phyloP scores from a whole-genome alignment of 345 rosid species.

The Heritiera littoralis region DNA sequence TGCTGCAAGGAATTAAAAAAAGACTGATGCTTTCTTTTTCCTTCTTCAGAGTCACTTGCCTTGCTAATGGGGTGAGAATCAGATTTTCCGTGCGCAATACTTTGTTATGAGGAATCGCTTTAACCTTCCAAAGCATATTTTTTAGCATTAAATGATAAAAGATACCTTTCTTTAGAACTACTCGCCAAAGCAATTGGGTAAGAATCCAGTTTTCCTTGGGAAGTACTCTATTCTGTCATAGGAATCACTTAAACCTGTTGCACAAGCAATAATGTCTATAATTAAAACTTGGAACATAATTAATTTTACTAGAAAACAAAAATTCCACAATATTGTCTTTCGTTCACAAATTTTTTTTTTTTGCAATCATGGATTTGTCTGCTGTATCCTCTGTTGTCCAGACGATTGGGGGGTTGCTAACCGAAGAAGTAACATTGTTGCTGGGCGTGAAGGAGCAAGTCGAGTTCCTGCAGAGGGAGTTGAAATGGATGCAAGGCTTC shows the following conservation, averaged over 20 bases:
- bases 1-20: background rate
- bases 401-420: background rate
- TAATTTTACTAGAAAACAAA: too few species aligned
- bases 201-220: too few species aligned
- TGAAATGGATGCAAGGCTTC: slow-evolving; percentile 9
- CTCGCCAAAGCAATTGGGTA: too few species aligned
- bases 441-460: slow-evolving; percentile 11
- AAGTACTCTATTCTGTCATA: too few species aligned
- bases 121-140: background rate
- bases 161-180: too few species aligned
- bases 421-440: background rate
- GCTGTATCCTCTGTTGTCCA: background rate
- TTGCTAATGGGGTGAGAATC: background rate
- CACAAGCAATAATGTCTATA: too few species aligned
- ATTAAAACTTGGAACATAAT: too few species aligned
- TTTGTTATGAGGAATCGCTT: background rate
- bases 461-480: slow-evolving; percentile 2
- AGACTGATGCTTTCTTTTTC: background rate
- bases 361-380: background rate
- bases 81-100: background rate
- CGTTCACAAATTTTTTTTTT: too few species aligned
- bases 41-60: background rate
- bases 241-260: too few species aligned
- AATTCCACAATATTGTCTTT: too few species aligned
- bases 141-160: too few species aligned